phyloP scores from a whole-genome alignment of 345 rosid species.

The Lepidium africanum region DNA sequence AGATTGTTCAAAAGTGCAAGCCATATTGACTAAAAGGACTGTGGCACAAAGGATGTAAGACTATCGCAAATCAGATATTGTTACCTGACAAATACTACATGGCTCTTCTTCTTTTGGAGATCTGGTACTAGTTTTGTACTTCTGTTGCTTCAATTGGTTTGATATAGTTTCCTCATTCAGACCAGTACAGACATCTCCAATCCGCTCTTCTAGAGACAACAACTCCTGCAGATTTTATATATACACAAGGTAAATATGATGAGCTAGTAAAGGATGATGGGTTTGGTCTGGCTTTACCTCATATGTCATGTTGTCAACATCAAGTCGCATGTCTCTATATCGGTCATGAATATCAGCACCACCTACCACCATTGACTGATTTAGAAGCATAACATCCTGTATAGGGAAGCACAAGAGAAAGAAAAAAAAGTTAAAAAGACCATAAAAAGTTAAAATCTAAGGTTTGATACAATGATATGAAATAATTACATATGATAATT shows the following conservation, averaged over 20 bases:
- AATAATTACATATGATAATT: not conserved
- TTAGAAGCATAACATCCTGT: slow-evolving; percentile 81
- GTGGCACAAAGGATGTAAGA: not conserved
- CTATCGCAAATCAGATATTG: not conserved
- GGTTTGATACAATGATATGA: not conserved
- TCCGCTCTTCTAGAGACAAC: slow-evolving; percentile 79
- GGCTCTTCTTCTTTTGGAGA: slow-evolving; percentile 58
- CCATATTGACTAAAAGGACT: not conserved
- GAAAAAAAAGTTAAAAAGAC: not conserved
- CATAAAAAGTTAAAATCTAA: not conserved
- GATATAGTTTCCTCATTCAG: slow-evolving; percentile 59
- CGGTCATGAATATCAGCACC: slow-evolving; percentile 63
- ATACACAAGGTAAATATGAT: not conserved
- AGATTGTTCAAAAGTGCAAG: not conserved
- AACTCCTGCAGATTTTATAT: slow-evolving; percentile 49
- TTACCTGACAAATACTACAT: slow-evolving; percentile 86
- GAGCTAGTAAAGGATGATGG: not conserved
- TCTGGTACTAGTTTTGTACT: slow-evolving; percentile 12
- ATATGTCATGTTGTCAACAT: slow-evolving; percentile 94
- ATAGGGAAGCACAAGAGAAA: not conserved
- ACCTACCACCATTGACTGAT: slow-evolving; percentile 59
- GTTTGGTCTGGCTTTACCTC: slow-evolving; percentile 47
- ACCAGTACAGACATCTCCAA: slow-evolving; percentile 89
- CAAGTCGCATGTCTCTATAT: slow-evolving; percentile 93
- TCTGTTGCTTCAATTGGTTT: slow-evolving; percentile 40